A percentile compares a stretch with the other conserved stretches of the same genome.
phyloP scores from a whole-genome alignment of 805 yeast species.

The Saccharomycopsis selenospora region DNA sequence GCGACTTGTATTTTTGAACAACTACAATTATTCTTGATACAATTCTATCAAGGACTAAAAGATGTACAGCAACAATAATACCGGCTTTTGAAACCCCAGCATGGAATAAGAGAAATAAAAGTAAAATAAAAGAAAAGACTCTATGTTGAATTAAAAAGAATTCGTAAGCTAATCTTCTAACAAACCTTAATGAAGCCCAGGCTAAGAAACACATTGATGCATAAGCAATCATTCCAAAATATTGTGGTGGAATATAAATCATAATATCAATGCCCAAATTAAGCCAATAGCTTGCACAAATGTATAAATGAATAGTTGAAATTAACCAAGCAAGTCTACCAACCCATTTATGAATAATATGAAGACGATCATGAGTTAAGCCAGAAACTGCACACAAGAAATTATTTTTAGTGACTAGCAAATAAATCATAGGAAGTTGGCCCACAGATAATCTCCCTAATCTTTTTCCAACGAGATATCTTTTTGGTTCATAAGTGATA shows the following conservation, averaged over 20 bases:
- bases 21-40: conserved; percentile 27
- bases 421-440: conserved; percentile 33
- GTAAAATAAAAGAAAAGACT: conserved; percentile 35
- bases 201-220: conserved; percentile 32
- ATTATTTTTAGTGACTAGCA: conserved; percentile 36
- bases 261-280: conserved; percentile 31
- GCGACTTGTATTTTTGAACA: conserved; percentile 32
- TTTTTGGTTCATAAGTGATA: conserved; percentile 33
- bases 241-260: conserved; percentile 42
- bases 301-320: conserved; percentile 32
- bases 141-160: conserved; percentile 39
- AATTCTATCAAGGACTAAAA: conserved; percentile 36
- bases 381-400: conserved; percentile 35
- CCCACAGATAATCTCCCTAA: conserved; percentile 35
- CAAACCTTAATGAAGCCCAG: conserved; percentile 31
- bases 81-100: conserved; percentile 31
- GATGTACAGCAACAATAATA: conserved; percentile 36
- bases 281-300: conserved; percentile 36
- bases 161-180: conserved; percentile 37
- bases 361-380: conserved; percentile 34
- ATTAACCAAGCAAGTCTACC: conserved; percentile 34
- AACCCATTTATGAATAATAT: conserved; percentile 38
- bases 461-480: conserved; percentile 37
- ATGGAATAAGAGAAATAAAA: conserved; percentile 37
- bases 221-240: conserved; percentile 43